Base-by-base conservation (phyloP, 768 basidiomycete genomes). In the Termitomyces sp. region DNA sequence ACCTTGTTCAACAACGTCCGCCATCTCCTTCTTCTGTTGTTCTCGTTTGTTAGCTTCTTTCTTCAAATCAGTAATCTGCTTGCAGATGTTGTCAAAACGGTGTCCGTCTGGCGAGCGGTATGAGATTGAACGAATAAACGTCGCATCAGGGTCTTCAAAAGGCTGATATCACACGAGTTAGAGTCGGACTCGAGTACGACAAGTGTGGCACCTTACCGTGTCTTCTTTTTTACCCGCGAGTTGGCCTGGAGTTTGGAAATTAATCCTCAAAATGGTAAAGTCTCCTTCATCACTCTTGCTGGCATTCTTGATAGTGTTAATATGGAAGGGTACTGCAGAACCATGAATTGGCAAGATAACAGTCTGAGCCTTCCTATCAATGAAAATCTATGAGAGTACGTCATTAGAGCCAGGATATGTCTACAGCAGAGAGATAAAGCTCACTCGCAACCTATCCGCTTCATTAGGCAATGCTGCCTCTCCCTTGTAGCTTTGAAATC, bases 141-240 rank as follows among this genome's bases (percentile, higher is more conserved):
- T 97, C 3, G 95, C 86, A 59, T 95, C 92, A 5, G 95, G 92
- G 68, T 98, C 92, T 72, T 98, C 97, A 65, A 98, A 96, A 0
- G 94, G 94, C 90, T 94, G 48, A 51, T 60, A 48, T 31, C 61
- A 13, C 32, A 59, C 59, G 31, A 54, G 1, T 24, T 12, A 56
- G 29, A 22, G 24, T 20, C n/a, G 6, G 9, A 55, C 5, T 16
- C 14, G n/a, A 20, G 20, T 31, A 47, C 5, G 20, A 29, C 2
- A 5, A n/a, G 52, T 24, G 34, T 61, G 22, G 2, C 27, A 66
- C 73, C n/a, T 65, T 60, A 94, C 94, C 59, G 94, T 98, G 62
- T 98, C 97, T 69, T 99, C 97, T 74, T 99, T 98, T 77, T 96
- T 98, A 27, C 97, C 96, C 0, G 94, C 90, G 26, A 98, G 84